Evolutionary conservation across 2,329 filamentous ascomycete genomes (phyloP).

Genomic region (Colletotrichum navitas): DNA sequence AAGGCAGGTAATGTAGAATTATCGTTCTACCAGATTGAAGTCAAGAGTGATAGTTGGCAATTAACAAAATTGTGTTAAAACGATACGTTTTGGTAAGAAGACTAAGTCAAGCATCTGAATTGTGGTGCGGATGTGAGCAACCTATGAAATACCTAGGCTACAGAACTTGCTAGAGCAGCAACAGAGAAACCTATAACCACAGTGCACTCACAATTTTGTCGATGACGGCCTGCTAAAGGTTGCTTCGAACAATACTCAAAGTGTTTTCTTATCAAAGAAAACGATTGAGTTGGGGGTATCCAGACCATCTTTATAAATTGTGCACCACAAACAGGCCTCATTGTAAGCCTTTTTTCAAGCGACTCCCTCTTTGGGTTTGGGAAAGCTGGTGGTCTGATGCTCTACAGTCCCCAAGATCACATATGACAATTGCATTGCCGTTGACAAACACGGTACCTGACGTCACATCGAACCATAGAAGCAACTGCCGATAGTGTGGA

Average conservation of each 20-base stretch:
- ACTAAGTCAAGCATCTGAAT: background rate
- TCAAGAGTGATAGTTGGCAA: background rate
- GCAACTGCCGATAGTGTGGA: conserved; percentile 2
- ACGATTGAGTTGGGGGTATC: too few relatives aligned
- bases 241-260: background rate
- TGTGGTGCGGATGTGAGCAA: too few relatives aligned
- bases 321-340: background rate
- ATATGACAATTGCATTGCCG: too few relatives aligned
- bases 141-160: too few relatives aligned
- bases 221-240: background rate
- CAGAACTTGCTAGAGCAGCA: too few relatives aligned
- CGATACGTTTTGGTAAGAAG: too few relatives aligned
- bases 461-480: background rate
- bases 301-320: too few relatives aligned
- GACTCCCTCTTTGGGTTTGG: background rate
- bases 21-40: background rate
- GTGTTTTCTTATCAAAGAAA: background rate
- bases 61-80: background rate
- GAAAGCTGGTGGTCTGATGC: background rate
- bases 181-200: too few relatives aligned
- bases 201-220: too few relatives aligned
- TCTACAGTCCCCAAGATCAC: background rate
- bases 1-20: background rate
- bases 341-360: background rate
- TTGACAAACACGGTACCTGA: background rate